Evolutionary conservation across 805 yeast species (phyloP), one percentile per base, ranked within the genome.

Genomic region (Novakomyces olei): DNA sequence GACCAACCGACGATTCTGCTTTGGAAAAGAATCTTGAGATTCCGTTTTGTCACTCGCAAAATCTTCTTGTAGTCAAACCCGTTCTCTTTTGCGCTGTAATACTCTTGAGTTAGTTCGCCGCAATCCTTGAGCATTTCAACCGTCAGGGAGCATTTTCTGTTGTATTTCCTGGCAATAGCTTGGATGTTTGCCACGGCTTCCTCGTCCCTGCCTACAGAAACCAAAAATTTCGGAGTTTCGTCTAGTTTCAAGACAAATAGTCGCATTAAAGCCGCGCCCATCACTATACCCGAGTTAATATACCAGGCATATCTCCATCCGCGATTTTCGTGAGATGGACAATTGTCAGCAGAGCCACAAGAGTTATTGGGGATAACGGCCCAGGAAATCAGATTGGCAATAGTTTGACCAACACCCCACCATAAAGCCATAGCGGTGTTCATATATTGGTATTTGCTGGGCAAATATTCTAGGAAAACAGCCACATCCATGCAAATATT

Each of bases 341-440:
- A 27, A 12, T 12, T 6, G 2, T 5, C 17, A 3, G 5, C 5
- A 15, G 16, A n/a, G 4, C 20, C 12, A 44, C 75, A 67, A 4
- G 67, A 60, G 37, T 54, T 54, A 36, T 61, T 57, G 9, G 69
- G 60, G 30, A 69, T 50, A 34, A 64, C 60, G 0, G 67, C 73
- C 69, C 72, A 69, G 4, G 70, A 61, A 26, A 67, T 42, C 15
- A 67, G 48, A 22, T 55, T 55, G 9, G 70, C 61, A 27, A 68
- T 51, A 2, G 69, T 58, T 44, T 69, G 74, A 20, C 74, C 75
- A 23, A 69, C 53, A 29, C 72, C 70, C 76, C 75, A 69, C 66
- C 62, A 69, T 28, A 58, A 51, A 15, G 72, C 68, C 49, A 69
- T 57, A 24, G 63, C 53, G 2, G 72, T 65, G 32, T 62, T 53